Base-by-base conservation (phyloP, 176 grass and related monocot species). In the Tillandsia fasciculata region DNA sequence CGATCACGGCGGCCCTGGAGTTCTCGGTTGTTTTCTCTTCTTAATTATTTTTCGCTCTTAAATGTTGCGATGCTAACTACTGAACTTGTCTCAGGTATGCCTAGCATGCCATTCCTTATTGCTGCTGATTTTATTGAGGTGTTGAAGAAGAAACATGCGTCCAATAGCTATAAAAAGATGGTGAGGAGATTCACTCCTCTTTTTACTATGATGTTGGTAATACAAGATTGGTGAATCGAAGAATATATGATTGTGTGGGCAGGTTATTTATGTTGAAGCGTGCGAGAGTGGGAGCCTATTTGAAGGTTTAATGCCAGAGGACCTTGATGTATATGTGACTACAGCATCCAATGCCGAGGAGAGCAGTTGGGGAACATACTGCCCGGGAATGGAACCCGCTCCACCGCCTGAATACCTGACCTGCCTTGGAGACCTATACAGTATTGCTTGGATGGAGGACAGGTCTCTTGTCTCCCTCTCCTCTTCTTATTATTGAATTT, bases 201-300 rank as follows among this genome's bases (percentile, higher is more conserved):
- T 49, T 76, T 66, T 26, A 64, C 48, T 49, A 26, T 48, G 24
- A 26, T 69, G 12, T 23, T 3, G 49, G 76, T 52, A 1, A 1
- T 26, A n/a, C 20, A 0, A 0, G 17, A 15, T 53, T 15, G 67
- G 15, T 64, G 22, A 80, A 74, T 75, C 27, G 3, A 24, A 58
- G 54, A 77, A 57, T 67, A 3, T 27, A 64, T 42, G 66, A 50
- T 73, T 48, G 26, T 17, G 49, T 72, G 52, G 50, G 22, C 69
- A 96, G 93, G 79, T 96, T 83, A 89, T 96, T 70, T 96, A 96
- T 66, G 79, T 96, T 4, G 92, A 96, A 78, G 88, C 92, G 1
- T 96, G 92, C 48, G 92, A 96, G 75, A 96, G 88, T 87, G 92
- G 92, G 67, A 96, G 92, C 70, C 85, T 96, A n/a, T 96, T 96